Conservation (phyloP, 1,284 basidiomycete genomes). For the Pascua guehoae region DNA sequence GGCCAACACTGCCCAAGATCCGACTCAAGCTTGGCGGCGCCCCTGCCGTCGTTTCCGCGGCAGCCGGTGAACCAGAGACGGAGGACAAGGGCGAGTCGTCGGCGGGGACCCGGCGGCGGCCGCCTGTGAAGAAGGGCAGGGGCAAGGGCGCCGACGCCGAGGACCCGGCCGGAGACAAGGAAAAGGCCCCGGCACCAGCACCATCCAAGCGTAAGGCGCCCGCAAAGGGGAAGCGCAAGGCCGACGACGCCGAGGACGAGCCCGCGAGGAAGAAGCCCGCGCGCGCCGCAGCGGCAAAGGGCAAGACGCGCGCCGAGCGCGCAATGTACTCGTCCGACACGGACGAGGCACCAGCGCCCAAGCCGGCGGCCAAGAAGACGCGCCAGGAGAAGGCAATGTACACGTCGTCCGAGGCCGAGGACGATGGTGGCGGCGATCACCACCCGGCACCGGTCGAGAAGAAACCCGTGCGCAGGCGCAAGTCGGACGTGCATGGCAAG, state of each 20-base stretch:
- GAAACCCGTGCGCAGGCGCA: no score
- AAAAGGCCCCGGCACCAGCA: not conserved
- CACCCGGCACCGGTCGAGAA: no score
- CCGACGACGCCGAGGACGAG: not conserved
- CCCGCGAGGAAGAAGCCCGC: not conserved
- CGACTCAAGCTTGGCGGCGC: constrained; percentile 3
- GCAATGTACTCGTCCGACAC: not conserved
- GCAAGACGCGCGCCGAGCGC: not conserved
- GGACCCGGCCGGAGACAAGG: not conserved
- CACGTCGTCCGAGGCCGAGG: no score
- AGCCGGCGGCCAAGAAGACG: not conserved
- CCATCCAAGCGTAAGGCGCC: not conserved
- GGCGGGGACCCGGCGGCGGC: not conserved
- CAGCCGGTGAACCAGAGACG: not conserved
- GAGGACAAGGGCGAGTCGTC: not conserved
- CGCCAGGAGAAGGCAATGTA: not conserved
- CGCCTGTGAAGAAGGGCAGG: not conserved
- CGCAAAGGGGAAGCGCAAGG: not conserved
- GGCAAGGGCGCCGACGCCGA: constrained; percentile 1
- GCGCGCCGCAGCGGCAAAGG: not conserved
- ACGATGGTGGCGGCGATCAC: no score
- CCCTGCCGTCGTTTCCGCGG: not conserved
- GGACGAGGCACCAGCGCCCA: not conserved
- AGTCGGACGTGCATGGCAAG: no score
- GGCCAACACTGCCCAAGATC: not conserved